Evolutionary conservation across 2,329 filamentous ascomycete species (phyloP).

Genomic region (Fusarium pseudonygamai): DNA sequence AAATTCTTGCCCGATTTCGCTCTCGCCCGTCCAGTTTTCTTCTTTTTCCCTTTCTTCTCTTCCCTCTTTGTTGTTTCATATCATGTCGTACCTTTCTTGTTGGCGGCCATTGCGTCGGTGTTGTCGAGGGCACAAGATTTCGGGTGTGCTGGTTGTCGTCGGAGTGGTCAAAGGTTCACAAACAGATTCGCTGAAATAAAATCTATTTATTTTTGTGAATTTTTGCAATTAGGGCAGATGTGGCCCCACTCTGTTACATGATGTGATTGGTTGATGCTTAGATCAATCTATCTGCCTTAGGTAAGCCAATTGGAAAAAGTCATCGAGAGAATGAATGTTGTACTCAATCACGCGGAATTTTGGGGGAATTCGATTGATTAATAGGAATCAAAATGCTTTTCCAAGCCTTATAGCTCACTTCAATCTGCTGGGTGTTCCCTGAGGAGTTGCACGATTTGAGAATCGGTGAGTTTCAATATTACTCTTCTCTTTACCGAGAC

Average conservation of each 20-base stretch:
- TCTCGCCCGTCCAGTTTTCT: not conserved
- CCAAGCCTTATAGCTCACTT: not conserved
- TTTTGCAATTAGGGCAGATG: conserved; percentile 35
- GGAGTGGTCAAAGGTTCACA: conserved; percentile 31
- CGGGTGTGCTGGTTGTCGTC: conserved; percentile 43
- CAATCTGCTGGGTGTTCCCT: too few species aligned
- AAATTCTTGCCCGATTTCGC: conserved; percentile 22
- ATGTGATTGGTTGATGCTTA: not conserved
- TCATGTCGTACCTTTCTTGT: conserved; percentile 61
- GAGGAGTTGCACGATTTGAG: not conserved
- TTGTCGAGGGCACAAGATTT: conserved; percentile 42
- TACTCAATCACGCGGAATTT: not conserved
- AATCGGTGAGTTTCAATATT: not conserved
- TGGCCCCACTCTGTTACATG: not conserved
- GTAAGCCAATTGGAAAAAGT: not conserved
- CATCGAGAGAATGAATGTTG: not conserved
- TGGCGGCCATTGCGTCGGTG: conserved; percentile 47
- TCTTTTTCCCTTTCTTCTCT: conserved; percentile 2
- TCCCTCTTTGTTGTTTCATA: conserved; percentile 20
- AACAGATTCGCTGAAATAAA: conserved; percentile 8
- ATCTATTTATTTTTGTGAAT: conserved; percentile 1
- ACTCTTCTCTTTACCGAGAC: conserved; percentile 7
- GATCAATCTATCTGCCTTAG: not conserved
- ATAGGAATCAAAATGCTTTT: not conserved
- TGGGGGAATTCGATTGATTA: not conserved